These are phyloP conservation scores for Coccomyxa subellipsoidea DNA, from an alignment of 163 green algal species.

Conservation along the genomic window DNA sequence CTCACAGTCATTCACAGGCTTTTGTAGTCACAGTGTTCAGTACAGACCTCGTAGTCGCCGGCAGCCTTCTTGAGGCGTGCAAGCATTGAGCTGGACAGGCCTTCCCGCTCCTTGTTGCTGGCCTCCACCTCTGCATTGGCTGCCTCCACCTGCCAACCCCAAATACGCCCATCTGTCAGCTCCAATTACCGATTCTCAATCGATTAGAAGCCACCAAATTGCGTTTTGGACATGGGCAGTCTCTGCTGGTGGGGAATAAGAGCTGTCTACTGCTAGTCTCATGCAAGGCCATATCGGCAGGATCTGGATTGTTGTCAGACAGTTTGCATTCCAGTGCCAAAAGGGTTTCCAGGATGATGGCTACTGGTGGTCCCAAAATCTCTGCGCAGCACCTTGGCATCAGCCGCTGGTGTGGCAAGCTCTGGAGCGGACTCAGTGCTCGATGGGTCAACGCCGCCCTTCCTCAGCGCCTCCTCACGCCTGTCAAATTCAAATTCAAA, in stretches of 20 bases:
- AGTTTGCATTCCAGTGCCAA: too few relatives aligned
- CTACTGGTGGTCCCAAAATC: not conserved
- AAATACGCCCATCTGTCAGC: not conserved
- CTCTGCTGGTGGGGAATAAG: too few relatives aligned
- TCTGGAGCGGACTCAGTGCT: not conserved
- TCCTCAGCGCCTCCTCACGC: not conserved
- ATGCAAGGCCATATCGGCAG: too few relatives aligned
- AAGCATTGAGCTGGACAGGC: not conserved
- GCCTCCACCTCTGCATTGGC: conserved; percentile 14
- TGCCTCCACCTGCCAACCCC: conserved; percentile 8
- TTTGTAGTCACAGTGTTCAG: too few relatives aligned
- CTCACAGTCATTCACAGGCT: too few relatives aligned
- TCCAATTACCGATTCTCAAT: not conserved
- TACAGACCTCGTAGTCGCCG: conserved; percentile 1
- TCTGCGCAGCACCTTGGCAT: not conserved
- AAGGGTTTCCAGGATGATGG: too few relatives aligned
- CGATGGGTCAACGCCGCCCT: not conserved
- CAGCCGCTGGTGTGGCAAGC: not conserved
- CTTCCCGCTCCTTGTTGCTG: conserved; percentile 5
- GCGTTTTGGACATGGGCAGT: too few relatives aligned
- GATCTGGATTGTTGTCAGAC: too few relatives aligned
- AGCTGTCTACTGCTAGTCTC: too few relatives aligned
- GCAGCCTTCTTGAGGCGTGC: not conserved
- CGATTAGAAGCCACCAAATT: not conserved
- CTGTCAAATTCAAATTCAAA: too few relatives aligned